These are phyloP conservation scores for Hypoxylon sp. DNA, from an alignment of 2,329 filamentous ascomycete genomes.

Conservation along the genomic window DNA sequence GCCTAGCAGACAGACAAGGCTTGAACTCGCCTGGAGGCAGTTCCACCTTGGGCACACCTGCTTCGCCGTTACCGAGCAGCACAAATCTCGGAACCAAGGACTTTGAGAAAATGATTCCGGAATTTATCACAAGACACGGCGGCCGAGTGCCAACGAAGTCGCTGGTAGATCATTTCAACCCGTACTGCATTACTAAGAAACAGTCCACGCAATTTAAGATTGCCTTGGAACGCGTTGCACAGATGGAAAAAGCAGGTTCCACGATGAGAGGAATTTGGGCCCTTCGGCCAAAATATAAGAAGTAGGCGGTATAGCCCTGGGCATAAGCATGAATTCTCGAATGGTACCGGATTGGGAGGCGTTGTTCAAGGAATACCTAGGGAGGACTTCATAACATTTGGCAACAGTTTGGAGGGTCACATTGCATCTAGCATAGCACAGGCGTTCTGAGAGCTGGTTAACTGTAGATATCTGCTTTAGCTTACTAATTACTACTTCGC, in stretches of 20 bases:
- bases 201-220: constrained; percentile 84
- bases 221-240: constrained; percentile 82
- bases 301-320: not conserved
- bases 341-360: not conserved
- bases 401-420: constrained; percentile 7
- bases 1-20: constrained; percentile 69
- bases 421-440: constrained; percentile 23
- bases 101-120: constrained; percentile 78
- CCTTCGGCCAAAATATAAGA: constrained; percentile 48
- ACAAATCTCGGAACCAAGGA: constrained; percentile 66
- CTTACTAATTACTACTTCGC: not conserved
- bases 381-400: constrained; percentile 1
- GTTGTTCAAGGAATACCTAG: not conserved
- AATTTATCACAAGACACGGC: constrained; percentile 82
- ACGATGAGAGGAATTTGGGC: constrained; percentile 68
- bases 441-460: constrained; percentile 19
- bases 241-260: constrained; percentile 70
- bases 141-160: constrained; percentile 85
- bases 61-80: constrained; percentile 52
- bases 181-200: constrained; percentile 76
- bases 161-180: constrained; percentile 90
- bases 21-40: constrained; percentile 45
- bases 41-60: constrained; percentile 62
- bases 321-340: not conserved
- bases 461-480: constrained; percentile 1